Conservation (phyloP, 78 protist species). For the Paulinella micropora region DNA sequence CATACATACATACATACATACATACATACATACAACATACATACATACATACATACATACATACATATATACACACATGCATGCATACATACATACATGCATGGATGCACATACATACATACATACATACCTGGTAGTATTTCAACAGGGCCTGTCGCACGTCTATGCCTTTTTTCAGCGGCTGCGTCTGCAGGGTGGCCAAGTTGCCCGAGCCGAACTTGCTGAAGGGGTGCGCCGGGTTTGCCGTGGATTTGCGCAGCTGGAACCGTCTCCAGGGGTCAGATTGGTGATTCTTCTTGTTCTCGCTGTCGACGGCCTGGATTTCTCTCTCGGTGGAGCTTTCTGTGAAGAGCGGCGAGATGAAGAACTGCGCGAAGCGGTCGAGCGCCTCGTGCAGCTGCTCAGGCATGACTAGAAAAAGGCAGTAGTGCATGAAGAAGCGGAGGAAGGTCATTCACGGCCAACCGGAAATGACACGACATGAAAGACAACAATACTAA, state of each 20-base stretch:
- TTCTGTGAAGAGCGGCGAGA: constrained; percentile 47
- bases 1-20: background rate
- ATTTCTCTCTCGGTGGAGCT: constrained; percentile 44
- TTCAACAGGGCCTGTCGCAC: constrained; percentile 32
- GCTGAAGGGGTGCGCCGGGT: constrained; percentile 38
- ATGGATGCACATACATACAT: background rate
- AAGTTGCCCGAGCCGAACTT: constrained; percentile 54
- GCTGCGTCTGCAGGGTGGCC: constrained; percentile 32
- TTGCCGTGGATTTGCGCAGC: constrained; percentile 16
- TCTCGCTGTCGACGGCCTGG: constrained; percentile 30
- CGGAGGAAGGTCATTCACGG: too few species aligned
- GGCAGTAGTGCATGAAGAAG: too few species aligned
- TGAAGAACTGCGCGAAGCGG: constrained; percentile 50
- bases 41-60: background rate
- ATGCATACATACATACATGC: background rate
- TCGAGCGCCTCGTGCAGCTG: constrained; percentile 33
- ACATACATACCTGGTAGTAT: constrained; percentile 27
- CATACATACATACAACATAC: background rate
- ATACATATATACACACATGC: background rate
- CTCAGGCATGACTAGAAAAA: background rate
- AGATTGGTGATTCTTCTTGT: constrained; percentile 19
- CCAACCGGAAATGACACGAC: too few species aligned
- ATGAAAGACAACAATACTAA: too few species aligned
- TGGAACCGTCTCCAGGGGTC: constrained; percentile 45
- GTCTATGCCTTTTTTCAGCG: constrained; percentile 28